These are phyloP conservation scores for Serendipita sp. DNA, from an alignment of 768 basidiomycete species.

Conservation along the genomic window DNA sequence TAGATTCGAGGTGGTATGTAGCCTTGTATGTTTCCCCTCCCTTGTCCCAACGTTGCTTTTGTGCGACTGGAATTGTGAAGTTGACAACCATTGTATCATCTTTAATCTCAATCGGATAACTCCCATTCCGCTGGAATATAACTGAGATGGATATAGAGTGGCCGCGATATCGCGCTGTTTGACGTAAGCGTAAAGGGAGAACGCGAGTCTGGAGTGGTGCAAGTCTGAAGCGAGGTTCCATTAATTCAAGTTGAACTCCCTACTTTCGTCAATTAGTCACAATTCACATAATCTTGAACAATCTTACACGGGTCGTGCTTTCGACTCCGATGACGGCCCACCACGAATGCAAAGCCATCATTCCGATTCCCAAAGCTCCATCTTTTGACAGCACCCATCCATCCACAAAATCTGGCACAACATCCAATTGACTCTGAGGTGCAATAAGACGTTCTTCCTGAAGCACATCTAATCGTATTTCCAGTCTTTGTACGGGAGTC, in stretches of 20 bases:
- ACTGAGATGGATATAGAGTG: neutral
- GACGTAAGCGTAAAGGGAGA: neutral
- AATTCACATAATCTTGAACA: neutral
- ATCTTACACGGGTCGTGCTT: neutral
- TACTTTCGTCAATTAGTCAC: constrained; percentile 8
- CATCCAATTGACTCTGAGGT: constrained; percentile 27
- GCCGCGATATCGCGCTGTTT: neutral
- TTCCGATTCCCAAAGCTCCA: constrained; percentile 43
- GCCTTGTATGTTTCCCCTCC: neutral
- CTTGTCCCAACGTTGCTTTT: neutral
- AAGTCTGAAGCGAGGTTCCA: constrained; percentile 34
- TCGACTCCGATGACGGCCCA: neutral
- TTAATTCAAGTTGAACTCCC: constrained; percentile 16
- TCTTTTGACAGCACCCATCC: constrained; percentile 51
- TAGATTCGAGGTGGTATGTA: neutral
- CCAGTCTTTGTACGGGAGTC: constrained; percentile 31
- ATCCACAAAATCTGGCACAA: constrained; percentile 52
- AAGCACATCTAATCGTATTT: constrained; percentile 17
- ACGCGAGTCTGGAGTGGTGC: constrained; percentile 38
- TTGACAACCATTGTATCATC: constrained; percentile 15
- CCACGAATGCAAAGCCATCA: neutral
- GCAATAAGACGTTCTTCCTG: constrained; percentile 26
- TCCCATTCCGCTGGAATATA: neutral
- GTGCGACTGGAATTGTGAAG: constrained; percentile 18
- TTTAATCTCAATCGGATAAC: constrained; percentile 20